These are phyloP conservation scores for Emydomyces testavorans DNA, from an alignment of 2,329 filamentous ascomycete genomes.

Conservation along the genomic window DNA sequence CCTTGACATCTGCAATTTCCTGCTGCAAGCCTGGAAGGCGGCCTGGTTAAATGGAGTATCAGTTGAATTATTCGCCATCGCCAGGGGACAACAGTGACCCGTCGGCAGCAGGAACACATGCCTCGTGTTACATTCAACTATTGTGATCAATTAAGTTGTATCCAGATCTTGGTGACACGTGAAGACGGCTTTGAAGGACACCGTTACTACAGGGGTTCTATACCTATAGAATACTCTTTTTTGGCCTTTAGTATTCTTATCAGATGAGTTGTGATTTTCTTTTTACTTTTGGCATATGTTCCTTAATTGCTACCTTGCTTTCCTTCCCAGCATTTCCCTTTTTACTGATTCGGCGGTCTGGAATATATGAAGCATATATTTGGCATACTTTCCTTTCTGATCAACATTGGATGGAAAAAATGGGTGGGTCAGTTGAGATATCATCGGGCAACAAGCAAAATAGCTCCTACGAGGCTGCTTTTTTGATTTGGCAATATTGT, in stretches of 20 bases:
- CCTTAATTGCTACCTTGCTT: background rate
- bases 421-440: conserved; percentile 11
- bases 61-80: no score
- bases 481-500: conserved; percentile 1
- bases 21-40: no score
- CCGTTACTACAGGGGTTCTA: background rate
- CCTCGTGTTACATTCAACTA: no score
- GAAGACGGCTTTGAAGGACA: no score
- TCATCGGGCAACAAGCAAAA: conserved; percentile 2
- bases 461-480: background rate
- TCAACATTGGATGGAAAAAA: background rate
- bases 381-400: conserved; percentile 7
- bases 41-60: no score
- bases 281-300: background rate
- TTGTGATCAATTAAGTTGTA: no score
- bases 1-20: no score
- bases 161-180: no score
- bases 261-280: background rate
- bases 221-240: background rate
- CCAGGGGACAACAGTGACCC: no score
- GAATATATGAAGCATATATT: conserved; percentile 6
- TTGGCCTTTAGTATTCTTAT: background rate
- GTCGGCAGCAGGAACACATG: no score
- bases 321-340: background rate
- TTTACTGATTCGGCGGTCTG: background rate